Evolutionary conservation across 2,329 filamentous ascomycete genomes (phyloP), one percentile per base, ranked within the genome.

Genomic region (Pseudogymnoascus destructans): DNA sequence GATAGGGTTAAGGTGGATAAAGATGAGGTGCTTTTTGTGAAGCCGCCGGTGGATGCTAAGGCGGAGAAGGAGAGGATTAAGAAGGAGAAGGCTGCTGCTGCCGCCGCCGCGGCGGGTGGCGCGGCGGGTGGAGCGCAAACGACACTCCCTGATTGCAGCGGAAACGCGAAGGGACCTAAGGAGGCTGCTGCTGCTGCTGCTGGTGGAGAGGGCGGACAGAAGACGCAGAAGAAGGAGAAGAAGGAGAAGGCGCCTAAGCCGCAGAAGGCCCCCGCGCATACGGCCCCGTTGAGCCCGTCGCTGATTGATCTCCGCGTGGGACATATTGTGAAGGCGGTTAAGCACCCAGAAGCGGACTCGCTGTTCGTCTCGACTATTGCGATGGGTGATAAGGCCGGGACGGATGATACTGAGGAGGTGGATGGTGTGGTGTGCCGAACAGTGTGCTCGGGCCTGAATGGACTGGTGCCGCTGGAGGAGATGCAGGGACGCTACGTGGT

Each of bases 401-500:
- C 85, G 42, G 88, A 95, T 49, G 92, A 97, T 75, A 96, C 92
- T 36, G 81, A 83, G 66, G 89, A 95, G 74, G 88, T 88, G 72
- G 91, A 95, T 69, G 91, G 91, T 61, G 89, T 95, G 74, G 79
- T 92, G 42, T 89, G 91, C 67, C 87, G 93, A 52, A 98, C 92
- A 13, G 92, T 98, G 55, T 98, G 93, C 81, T 97, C 93, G 1
- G 93, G 93, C 25, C 80, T 98, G 63, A 96, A 95, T 72, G 93
- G 93, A 6, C 81, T 96, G 27, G 76, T 98, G 1, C 93, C 93
- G 0, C 79, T 98, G 52, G 89, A 89, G 72, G 89, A 95, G 72
- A 96, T 98, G 93, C 93, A 98, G 73, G 84, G 85, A 69, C 89
- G 93, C 71, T 95, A 95, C 75, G 89, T 98, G 61, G 81, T 98